Conservation (phyloP, 768 basidiomycete genomes). For the Lactarius trivialis region DNA sequence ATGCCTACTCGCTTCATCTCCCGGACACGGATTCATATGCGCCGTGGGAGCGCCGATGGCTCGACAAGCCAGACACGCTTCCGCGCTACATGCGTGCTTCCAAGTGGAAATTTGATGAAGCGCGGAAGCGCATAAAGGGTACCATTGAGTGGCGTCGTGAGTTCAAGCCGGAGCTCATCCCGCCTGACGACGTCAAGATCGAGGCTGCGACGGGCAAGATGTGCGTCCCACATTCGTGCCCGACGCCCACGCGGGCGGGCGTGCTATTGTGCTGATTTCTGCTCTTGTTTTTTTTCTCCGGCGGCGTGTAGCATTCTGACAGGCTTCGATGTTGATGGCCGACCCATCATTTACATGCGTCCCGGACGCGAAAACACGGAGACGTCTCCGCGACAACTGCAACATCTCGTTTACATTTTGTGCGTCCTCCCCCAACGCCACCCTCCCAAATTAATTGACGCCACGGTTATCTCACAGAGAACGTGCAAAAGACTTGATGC, state of each 20-base stretch:
- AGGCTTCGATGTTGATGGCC: conserved; percentile 79
- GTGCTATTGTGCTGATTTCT: neutral
- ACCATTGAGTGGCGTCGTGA: conserved; percentile 84
- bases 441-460: neutral
- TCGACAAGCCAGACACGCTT: conserved; percentile 58
- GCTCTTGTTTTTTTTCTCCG: neutral
- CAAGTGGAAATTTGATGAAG: conserved; percentile 77
- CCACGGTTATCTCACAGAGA: conserved; percentile 42
- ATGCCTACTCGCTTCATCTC: conserved; percentile 55
- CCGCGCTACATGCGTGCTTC: conserved; percentile 79
- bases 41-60: conserved; percentile 73
- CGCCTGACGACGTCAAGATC: conserved; percentile 70
- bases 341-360: conserved; percentile 87
- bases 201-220: conserved; percentile 87
- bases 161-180: conserved; percentile 78
- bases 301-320: conserved; percentile 52
- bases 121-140: conserved; percentile 66
- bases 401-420: conserved; percentile 84
- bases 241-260: neutral
- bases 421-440: conserved; percentile 34
- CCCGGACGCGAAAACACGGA: conserved; percentile 85
- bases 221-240: conserved; percentile 37
- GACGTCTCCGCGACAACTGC: conserved; percentile 66
- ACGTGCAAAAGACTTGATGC: conserved; percentile 85
- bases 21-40: conserved; percentile 65